A percentile compares a stretch with the other conserved stretches of the same genome.
Conservation (phyloP, 2,329 filamentous ascomycete genomes). For the Phialemoniopsis sp. region DNA sequence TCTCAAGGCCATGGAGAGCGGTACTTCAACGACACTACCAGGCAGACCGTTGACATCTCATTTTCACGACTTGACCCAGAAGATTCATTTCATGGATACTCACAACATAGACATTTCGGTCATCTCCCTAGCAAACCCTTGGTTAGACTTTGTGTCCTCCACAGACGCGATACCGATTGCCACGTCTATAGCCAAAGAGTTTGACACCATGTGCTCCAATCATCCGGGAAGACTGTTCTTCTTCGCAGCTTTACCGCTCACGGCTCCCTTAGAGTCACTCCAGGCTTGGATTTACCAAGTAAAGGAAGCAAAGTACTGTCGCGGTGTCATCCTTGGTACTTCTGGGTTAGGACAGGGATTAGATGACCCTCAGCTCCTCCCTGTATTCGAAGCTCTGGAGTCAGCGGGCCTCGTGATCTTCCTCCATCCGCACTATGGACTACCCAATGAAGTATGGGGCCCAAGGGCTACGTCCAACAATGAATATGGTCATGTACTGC, state of each 20-base stretch:
- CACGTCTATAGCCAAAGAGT: constrained; percentile 69
- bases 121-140: constrained; percentile 87
- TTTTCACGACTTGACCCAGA: constrained; percentile 76
- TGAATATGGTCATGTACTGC: constrained; percentile 83
- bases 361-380: constrained; percentile 70
- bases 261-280: constrained; percentile 58
- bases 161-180: constrained; percentile 61
- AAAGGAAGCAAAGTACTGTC: constrained; percentile 58
- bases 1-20: constrained; percentile 31
- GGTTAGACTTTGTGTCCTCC: constrained; percentile 77
- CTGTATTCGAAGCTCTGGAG: constrained; percentile 68
- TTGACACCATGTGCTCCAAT: constrained; percentile 65
- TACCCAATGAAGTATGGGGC: constrained; percentile 77
- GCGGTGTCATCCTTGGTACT: constrained; percentile 87
- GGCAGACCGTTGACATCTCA: constrained; percentile 80
- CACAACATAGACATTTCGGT: constrained; percentile 81
- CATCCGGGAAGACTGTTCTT: constrained; percentile 71
- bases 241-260: constrained; percentile 78
- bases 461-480: constrained; percentile 44
- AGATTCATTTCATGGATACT: constrained; percentile 82
- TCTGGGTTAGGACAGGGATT: constrained; percentile 75
- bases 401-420: constrained; percentile 66
- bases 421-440: constrained; percentile 87
- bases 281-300: constrained; percentile 63
- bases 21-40: constrained; percentile 55